These are phyloP conservation scores for Magnaporthiopsis rhizophila DNA, from an alignment of 2,329 filamentous ascomycete genomes.

Conservation along the genomic window DNA sequence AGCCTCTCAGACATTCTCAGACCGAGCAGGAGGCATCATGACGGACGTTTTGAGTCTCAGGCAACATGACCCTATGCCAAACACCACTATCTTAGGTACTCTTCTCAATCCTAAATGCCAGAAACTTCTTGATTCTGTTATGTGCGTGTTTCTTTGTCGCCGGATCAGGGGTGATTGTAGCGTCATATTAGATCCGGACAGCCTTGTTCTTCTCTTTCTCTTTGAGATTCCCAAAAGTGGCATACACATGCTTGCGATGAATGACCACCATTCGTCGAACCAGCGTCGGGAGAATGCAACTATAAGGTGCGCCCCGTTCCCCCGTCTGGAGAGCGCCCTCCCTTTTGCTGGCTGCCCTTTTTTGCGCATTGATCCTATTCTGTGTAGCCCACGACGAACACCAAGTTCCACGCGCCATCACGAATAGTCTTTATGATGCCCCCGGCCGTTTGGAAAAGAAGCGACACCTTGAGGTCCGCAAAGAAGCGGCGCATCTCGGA, in stretches of 20 bases:
- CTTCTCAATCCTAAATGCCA: background rate
- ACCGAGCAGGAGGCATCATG: background rate
- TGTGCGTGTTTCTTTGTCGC: background rate
- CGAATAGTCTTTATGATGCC: background rate
- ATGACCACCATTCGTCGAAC: background rate
- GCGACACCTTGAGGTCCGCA: background rate
- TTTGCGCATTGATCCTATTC: background rate
- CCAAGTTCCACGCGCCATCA: background rate
- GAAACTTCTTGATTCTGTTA: background rate
- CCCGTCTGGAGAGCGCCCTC: background rate
- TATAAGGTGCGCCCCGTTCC: background rate
- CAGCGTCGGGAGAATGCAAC: background rate
- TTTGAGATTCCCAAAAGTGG: background rate
- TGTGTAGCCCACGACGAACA: background rate
- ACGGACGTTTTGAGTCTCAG: background rate
- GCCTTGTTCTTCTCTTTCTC: background rate
- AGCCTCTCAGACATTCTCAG: background rate
- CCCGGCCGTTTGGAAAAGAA: background rate
- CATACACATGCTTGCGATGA: background rate
- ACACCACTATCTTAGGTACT: background rate
- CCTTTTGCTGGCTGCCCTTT: too few species aligned
- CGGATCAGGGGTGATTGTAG: background rate
- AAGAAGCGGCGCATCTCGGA: background rate
- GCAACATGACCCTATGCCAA: background rate
- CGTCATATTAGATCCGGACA: background rate